Percentiles rank a stretch among this genome's conserved stretches.
phyloP scores from a whole-genome alignment of 169 alveolate genomes.

The Perkinsus olseni region DNA sequence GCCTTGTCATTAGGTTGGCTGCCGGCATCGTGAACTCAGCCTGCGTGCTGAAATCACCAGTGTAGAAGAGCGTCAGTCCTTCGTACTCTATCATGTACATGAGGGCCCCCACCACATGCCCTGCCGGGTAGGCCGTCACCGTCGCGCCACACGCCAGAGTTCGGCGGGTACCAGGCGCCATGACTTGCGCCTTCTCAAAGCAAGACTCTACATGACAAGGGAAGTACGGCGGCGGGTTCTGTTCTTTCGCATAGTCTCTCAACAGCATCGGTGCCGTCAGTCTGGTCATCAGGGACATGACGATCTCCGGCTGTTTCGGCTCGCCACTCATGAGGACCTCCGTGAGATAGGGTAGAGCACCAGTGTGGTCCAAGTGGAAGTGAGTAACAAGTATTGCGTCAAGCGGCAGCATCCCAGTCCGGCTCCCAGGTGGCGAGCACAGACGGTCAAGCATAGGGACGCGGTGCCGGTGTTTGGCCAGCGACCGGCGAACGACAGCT shows the following conservation, averaged over 20 bases:
- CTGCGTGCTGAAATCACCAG: neutral
- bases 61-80: neutral
- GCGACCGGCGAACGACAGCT: too few relatives aligned
- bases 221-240: neutral
- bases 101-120: neutral
- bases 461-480: too few relatives aligned
- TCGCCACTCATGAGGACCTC: constrained; percentile 56
- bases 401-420: too few relatives aligned
- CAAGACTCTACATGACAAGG: neutral
- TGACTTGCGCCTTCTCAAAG: neutral
- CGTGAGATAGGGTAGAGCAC: constrained; percentile 96
- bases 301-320: constrained; percentile 50
- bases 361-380: constrained; percentile 96
- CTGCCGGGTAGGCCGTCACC: neutral
- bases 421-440: too few relatives aligned
- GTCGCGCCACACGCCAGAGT: neutral
- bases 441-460: too few relatives aligned
- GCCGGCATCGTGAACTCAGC: neutral
- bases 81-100: neutral
- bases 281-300: neutral
- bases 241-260: neutral
- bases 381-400: constrained; percentile 73
- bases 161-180: neutral
- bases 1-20: neutral
- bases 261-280: neutral